These are phyloP conservation scores for Trypanosoma conorhini DNA, from an alignment of 208 protist species.

Conservation along the genomic window DNA sequence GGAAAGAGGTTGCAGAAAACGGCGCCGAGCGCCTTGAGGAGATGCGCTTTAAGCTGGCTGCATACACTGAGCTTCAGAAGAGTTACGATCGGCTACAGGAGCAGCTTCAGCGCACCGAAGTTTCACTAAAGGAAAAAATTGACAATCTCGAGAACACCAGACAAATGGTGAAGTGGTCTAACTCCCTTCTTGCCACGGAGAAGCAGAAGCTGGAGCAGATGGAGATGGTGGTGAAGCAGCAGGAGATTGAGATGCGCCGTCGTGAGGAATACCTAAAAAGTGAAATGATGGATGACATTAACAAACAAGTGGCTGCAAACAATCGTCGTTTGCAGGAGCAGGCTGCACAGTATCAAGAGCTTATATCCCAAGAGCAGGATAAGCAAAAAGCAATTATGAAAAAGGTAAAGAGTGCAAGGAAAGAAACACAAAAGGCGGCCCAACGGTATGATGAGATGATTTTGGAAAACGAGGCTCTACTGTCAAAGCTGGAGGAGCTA, in stretches of 20 bases:
- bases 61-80: conserved; percentile 76
- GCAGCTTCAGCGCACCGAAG: conserved; percentile 73
- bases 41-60: conserved; percentile 59
- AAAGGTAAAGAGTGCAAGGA: conserved; percentile 86
- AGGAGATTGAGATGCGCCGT: conserved; percentile 79
- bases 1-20: conserved; percentile 55
- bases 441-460: conserved; percentile 94
- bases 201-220: conserved; percentile 86
- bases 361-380: conserved; percentile 75
- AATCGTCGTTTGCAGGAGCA: conserved; percentile 86
- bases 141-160: conserved; percentile 81
- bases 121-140: conserved; percentile 67
- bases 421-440: conserved; percentile 72
- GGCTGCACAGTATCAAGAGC: conserved; percentile 75
- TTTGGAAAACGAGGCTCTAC: conserved; percentile 85
- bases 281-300: conserved; percentile 79
- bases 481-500: conserved; percentile 85
- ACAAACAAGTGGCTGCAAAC: conserved; percentile 74
- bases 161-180: conserved; percentile 90
- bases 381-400: conserved; percentile 83
- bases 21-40: conserved; percentile 63
- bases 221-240: conserved; percentile 62
- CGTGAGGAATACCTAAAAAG: conserved; percentile 69
- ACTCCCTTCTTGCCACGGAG: conserved; percentile 79
- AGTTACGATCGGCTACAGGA: conserved; percentile 85